Base-by-base conservation (phyloP, 768 basidiomycete species). In the Sporobolomyces roseus region DNA sequence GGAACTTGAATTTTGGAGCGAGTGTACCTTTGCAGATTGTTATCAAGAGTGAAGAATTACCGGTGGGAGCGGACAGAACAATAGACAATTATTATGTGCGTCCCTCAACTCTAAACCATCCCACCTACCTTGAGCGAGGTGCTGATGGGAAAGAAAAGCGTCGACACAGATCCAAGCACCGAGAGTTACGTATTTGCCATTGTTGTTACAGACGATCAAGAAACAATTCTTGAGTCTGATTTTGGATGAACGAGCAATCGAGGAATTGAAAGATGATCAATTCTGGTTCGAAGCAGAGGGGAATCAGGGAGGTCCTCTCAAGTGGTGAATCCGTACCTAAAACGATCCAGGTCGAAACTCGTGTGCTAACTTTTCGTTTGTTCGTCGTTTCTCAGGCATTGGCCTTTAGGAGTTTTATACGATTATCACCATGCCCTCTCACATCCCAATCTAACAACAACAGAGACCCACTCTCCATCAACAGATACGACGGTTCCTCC, bases 361-460 rank as follows among this genome's bases (percentile, higher is more conserved):
- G n/a, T n/a, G n/a, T n/a, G n/a, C n/a, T n/a, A n/a, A n/a, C n/a
- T n/a, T n/a, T n/a, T n/a, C n/a, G n/a, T n/a, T n/a, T n/a, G n/a
- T n/a, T n/a, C n/a, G n/a, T n/a, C n/a, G n/a, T n/a, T n/a, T n/a
- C 0, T 5, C 76, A 99, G 96, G 93, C 93, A 99, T 79, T 98
- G 94, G 96, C 88, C 94, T 55, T 85, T 99, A 65, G 96, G 96
- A 36, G 83, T 98, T 48, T 85, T 98, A 69, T 93, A 93, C 77
- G 93, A 90, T 79, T 91, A 85, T 79, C 86, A 83, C 83, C 33
- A 86, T 36, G 19, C 36, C 45, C 74, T 41, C 35, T 54, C 32
- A 38, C 54, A 70, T 75, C 25, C 38, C 51, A 62, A 52, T 41
- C 53, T 6, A 7, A 50, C 25, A 4, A 33, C 53, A 10, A 23